phyloP scores from a whole-genome alignment of 1,284 basidiomycete species.

The Gomphus sp. region DNA sequence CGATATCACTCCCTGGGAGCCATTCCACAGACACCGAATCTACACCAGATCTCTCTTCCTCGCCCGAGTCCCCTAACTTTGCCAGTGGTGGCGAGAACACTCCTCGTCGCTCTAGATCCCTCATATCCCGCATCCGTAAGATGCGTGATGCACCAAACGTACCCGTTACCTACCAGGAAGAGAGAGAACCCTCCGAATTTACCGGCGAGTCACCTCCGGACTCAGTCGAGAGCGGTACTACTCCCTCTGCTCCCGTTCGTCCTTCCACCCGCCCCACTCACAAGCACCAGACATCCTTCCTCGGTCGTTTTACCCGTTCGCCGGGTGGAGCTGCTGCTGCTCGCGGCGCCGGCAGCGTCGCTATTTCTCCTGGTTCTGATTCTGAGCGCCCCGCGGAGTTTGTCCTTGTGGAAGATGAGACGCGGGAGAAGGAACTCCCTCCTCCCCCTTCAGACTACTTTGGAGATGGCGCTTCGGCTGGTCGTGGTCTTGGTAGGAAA shows the following conservation, averaged over 20 bases:
- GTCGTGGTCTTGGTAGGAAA: conserved; percentile 54
- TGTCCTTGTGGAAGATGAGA: conserved; percentile 49
- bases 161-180: conserved; percentile 43
- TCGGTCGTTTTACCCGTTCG: conserved; percentile 45
- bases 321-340: conserved; percentile 19
- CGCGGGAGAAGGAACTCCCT: conserved; percentile 57
- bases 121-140: conserved; percentile 77
- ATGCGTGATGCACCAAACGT: conserved; percentile 77
- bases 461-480: conserved; percentile 27
- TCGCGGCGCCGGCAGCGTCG: conserved; percentile 1
- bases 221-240: conserved; percentile 28
- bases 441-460: conserved; percentile 46
- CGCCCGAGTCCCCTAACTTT: conserved; percentile 22
- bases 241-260: conserved; percentile 11
- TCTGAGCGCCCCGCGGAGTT: conserved; percentile 38
- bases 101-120: conserved; percentile 65
- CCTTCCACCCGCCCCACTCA: conserved; percentile 45
- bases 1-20: conserved; percentile 57
- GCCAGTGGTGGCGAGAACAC: conserved; percentile 21
- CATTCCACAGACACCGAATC: conserved; percentile 26
- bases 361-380: conserved; percentile 30
- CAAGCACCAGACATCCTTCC: conserved; percentile 59
- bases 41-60: conserved; percentile 18
- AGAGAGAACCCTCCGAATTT: conserved; percentile 21
- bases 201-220: conserved; percentile 35